Base-by-base conservation (phyloP, 2,329 filamentous ascomycete genomes). In the Fusarium pininemorale region DNA sequence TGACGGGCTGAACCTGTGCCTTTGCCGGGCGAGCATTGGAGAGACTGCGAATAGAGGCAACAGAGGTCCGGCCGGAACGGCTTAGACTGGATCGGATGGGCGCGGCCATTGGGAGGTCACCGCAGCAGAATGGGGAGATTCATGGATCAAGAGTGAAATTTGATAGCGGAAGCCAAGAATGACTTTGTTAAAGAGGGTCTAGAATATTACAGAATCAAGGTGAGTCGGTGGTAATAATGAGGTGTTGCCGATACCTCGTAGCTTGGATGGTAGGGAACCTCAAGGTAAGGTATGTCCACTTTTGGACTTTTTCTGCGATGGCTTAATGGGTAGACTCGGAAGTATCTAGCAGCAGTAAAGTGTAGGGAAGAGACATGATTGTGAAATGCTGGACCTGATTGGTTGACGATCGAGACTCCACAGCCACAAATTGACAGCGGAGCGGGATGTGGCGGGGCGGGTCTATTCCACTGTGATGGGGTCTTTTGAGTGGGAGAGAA, bases 41-140 rank as follows among this genome's bases (percentile, higher is more conserved):
- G 58, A 81, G 75, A 54, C 63, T 72, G 65, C 79, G 79, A 63
- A 77, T 56, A 39, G 78, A 75, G 61, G 59, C 70, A 63, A 69
- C 73, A 63, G 56, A 73, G 60, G 57, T 72, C 53, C 76, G 77
- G 72, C 72, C 74, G 58, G 71, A 73, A 62, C 78, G 72, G 75
- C 74, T 74, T 51, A 79, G 54, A 63, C 73, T 67, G 65, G 73
- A 77, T 75, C 79, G 80, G 70, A 81, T 69, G 55, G 79, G 76
- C 79, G 79, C 77, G 70, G 81, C 80, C 81, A 83, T 83, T 79
- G 79, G 61, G 72, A 69, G 76, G 77, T 78, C 73, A 77, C 72
- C 76, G 74, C 69, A 74, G 58, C 51, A 71, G 50, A n/a, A 70
- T 64, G 53, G 63, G 48, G 61, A 72, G 70, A 69, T 56, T 75